phyloP scores from a whole-genome alignment of 169 alveolate species.

The Plasmodium chabaudi region DNA sequence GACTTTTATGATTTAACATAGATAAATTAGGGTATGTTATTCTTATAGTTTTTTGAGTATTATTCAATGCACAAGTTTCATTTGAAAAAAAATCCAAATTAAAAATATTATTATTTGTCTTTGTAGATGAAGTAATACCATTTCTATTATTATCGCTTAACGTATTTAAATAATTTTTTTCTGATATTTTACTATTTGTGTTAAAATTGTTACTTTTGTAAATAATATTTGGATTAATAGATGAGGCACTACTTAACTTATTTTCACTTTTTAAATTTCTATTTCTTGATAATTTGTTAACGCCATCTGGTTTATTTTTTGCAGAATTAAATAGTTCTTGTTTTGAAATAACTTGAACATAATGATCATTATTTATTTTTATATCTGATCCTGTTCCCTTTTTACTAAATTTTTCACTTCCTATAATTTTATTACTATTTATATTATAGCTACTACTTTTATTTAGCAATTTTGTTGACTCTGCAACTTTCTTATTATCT shows the following conservation, averaged over 20 bases:
- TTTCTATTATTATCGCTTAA: background rate
- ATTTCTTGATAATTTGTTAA: background rate
- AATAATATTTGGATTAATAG: background rate
- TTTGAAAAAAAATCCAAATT: background rate
- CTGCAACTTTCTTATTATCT: conserved; percentile 1
- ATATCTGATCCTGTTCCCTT: no score
- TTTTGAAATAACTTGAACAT: conserved; percentile 36
- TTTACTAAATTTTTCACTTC: background rate
- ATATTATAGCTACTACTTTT: conserved; percentile 12
- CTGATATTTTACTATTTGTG: background rate
- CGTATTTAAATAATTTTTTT: conserved; percentile 8
- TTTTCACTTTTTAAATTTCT: background rate
- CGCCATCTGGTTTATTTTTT: background rate
- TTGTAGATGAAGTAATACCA: background rate
- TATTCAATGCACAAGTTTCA: background rate
- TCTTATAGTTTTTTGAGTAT: conserved; percentile 7
- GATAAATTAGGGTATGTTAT: conserved; percentile 25
- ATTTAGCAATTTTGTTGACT: background rate
- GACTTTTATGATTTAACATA: conserved; percentile 45
- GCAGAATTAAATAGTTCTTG: conserved; percentile 31
- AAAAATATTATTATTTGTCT: background rate
- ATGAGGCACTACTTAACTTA: background rate
- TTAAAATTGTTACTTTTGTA: background rate
- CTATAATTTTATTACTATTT: conserved; percentile 3
- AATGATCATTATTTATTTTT: no score